Evolutionary conservation across 129 eudicot genomes (phyloP), one percentile per base, ranked within the genome.

Genomic region (Glebionis coronaria): DNA sequence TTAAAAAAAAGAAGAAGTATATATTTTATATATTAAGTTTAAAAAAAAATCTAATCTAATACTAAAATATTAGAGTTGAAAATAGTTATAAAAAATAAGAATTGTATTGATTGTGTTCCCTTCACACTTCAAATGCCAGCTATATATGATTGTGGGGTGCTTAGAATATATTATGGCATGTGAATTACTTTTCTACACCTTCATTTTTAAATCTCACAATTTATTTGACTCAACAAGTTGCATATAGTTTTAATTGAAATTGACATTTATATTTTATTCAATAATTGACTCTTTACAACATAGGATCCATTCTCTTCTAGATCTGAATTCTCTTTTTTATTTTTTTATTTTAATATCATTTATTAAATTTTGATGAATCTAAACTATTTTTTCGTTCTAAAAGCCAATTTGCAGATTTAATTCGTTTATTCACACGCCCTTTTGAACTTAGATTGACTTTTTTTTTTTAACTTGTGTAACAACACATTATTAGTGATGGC

Each of bases 91-190:
- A 57, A n/a, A 46, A 61, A 0, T 57, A 6, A 25, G 18, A 31
- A 47, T 12, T 60, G 61, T 31, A 35, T 49, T 59, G 15, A 58
- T 58, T 35, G 47, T 58, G 47, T 70, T 35, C 67, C 63, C 68
- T 29, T 58, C 59, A 56, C 67, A 58, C 67, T 58, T 46, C n/a
- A 16, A 56, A 10, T 29, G 76, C 60, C 61, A 60, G 52, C 67
- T 71, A 59, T 12, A 46, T 60, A 49, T 57, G 68, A 60, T 60
- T 60, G 68, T 49, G 47, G 9, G 59, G 67, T 47, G 60, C 49
- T 45, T 29, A 59, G 25, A 31, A 47, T 31, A 49, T 60, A 19
- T 45, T 29, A 70, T 53, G 50, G 52, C 73, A 68, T 68, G 63
- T 68, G 61, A 21, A 5, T 31, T 53, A 14, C 51, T 35, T 38